phyloP scores from a whole-genome alignment of 2,329 filamentous ascomycete species.

The Alternaria tenuissima region DNA sequence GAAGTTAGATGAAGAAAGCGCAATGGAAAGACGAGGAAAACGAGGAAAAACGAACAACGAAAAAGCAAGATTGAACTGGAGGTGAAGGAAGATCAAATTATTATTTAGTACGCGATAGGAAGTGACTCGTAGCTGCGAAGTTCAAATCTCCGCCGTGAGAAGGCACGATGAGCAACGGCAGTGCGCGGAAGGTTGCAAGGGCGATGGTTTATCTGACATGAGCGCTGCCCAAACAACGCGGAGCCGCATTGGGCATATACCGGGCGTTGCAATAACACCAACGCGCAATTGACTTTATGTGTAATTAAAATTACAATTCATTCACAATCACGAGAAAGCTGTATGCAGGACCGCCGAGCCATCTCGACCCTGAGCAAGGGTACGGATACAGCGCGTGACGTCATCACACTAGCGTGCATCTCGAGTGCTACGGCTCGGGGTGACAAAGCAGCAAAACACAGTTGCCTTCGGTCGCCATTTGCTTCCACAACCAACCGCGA shows the following conservation, averaged over 20 bases:
- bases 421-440: neutral
- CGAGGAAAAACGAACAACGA: neutral
- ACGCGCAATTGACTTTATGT: neutral
- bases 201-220: neutral
- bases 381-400: neutral
- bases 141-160: neutral
- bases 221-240: neutral
- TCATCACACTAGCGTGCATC: neutral
- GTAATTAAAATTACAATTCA: neutral
- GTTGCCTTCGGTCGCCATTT: slow-evolving; percentile 2
- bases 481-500: neutral
- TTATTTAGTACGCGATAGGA: neutral
- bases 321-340: neutral
- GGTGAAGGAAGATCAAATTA: neutral
- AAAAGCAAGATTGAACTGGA: neutral
- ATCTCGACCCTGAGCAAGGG: too few relatives aligned
- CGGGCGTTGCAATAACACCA: neutral
- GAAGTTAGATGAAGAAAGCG: neutral
- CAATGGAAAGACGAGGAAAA: neutral
- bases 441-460: slow-evolving; percentile 3
- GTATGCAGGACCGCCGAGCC: neutral
- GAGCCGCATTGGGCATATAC: neutral
- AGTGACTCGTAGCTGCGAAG: neutral
- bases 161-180: neutral
- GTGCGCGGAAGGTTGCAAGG: neutral